Base-by-base conservation (phyloP, 1,284 basidiomycete species). In the Trametes pubescens region DNA sequence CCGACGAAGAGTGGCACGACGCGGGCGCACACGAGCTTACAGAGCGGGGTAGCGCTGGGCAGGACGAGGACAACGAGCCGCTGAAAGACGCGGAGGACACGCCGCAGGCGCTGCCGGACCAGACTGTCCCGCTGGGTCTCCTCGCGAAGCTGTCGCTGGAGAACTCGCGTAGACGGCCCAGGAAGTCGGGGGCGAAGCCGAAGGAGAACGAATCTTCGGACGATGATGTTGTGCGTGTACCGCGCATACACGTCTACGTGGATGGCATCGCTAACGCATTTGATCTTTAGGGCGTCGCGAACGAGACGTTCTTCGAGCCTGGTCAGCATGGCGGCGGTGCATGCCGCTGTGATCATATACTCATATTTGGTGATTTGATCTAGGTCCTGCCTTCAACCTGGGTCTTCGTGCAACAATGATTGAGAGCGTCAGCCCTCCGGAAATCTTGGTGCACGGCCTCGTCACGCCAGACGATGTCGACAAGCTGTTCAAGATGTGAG, bases 391-490 rank as follows among this genome's bases (percentile, higher is more conserved):
- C 2, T 87, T 85, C 62, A 83, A 92, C 72, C 82, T 92, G 47
- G 81, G 78, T 34, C 84, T 89, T 57, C 84, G 93, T 18, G 89
- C 89, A 59, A 83, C 84, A 55, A 79, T 95, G 71, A 93, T 94
- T 59, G 92, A 94, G 71, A 86, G 86, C 63, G 89, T 93, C 68
- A 89, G 85, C 71, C 90, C 91, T 0, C 93, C 93, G 0, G 92
- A 95, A 73, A 93, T 95, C 62, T 74, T 95, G 52, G 86, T 94
- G 0, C 90, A 93, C 68, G 92, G 91, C 18, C 79, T 95, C 40
- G 91, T 95, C 51, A 89, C 88, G 1, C 87, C 90, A 0, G 86
- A 88, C 56, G 94, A 95, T 69, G 92, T 94, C 9, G 88, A 94
- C 61, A 89, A 88, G 67, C 77, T 95, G 26, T 95, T 95, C 71